These are phyloP conservation scores for Eucalyptus cloeziana DNA, from an alignment of 345 rosid genomes.

Conservation along the genomic window DNA sequence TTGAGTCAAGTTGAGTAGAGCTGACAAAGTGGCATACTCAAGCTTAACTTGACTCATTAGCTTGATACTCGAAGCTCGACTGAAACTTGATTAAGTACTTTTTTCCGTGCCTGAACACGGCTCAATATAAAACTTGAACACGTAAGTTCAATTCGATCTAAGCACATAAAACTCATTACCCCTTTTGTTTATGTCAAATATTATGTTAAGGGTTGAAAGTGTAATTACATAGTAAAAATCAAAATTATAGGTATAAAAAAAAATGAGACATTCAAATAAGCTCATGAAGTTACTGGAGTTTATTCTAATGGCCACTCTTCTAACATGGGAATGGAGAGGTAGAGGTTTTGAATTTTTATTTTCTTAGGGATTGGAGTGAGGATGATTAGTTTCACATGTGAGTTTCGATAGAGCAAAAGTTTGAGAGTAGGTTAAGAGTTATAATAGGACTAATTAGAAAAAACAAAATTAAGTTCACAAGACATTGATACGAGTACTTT, in stretches of 20 bases:
- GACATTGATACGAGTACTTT: not conserved
- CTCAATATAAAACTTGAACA: not conserved
- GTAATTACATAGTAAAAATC: not conserved
- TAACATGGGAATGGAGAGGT: accelerated
- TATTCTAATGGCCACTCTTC: accelerated
- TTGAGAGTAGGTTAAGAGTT: too few relatives aligned
- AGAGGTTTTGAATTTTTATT: accelerated
- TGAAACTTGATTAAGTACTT: not conserved
- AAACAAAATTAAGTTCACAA: too few relatives aligned
- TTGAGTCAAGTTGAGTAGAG: not conserved
- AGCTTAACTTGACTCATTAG: not conserved
- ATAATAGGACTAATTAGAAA: too few relatives aligned
- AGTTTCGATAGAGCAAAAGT: accelerated
- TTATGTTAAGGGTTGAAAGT: not conserved
- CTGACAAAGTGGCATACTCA: not conserved
- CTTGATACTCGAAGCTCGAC: not conserved
- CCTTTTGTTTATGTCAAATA: not conserved
- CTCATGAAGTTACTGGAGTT: not conserved
- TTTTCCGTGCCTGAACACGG: not conserved
- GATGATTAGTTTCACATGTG: too few relatives aligned
- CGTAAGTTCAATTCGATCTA: not conserved
- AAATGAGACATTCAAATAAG: not conserved
- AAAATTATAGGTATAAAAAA: not conserved
- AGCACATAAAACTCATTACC: not conserved
- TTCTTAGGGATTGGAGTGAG: accelerated